Evolutionary conservation across 2,329 filamentous ascomycete species (phyloP).

Genomic region (Bretziella fagacearum): DNA sequence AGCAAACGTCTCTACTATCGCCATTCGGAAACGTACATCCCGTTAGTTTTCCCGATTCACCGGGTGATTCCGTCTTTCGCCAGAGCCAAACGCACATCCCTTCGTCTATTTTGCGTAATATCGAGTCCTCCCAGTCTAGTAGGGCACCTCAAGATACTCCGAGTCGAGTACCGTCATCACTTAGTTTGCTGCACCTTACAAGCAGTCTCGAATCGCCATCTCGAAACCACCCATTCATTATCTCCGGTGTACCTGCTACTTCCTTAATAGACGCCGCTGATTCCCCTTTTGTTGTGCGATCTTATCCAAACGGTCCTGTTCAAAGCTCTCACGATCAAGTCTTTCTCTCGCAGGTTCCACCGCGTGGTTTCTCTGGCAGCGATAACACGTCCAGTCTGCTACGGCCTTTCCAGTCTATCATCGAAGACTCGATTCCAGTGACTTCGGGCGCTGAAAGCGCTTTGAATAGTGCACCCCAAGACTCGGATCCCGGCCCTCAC

Average conservation of each 20-base stretch:
- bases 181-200: too few species aligned
- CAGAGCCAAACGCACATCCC: neutral
- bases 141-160: neutral
- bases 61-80: neutral
- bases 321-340: neutral
- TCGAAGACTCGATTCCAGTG: neutral
- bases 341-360: constrained; percentile 6
- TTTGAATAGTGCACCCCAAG: neutral
- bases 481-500: neutral
- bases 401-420: neutral
- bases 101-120: neutral
- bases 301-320: neutral
- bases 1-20: neutral
- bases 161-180: neutral
- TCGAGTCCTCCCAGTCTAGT: neutral
- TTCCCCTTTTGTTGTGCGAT: neutral
- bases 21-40: neutral
- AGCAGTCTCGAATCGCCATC: too few species aligned
- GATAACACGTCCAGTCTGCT: constrained; percentile 2
- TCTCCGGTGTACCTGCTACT: neutral
- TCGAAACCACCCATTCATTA: too few species aligned
- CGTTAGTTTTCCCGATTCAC: neutral
- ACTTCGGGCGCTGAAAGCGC: too few species aligned
- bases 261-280: neutral
- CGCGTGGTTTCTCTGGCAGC: neutral